Conservation (phyloP, 106 monocot genomes). For the Allium sativum region DNA sequence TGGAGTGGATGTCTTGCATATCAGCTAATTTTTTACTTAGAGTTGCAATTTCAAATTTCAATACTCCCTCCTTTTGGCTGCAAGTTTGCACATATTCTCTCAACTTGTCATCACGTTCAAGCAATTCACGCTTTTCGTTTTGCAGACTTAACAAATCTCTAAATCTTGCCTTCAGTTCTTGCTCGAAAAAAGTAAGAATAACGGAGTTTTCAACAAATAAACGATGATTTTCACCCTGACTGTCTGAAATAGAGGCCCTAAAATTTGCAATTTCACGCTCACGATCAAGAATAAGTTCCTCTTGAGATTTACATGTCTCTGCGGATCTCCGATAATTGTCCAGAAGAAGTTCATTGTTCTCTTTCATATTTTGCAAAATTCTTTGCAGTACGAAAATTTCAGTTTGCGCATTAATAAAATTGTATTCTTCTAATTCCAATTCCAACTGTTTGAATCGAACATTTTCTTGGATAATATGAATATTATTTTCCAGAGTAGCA, state of each 20-base stretch:
- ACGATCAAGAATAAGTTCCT: constrained; percentile 33
- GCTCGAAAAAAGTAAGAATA: constrained; percentile 37
- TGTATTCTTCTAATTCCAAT: constrained; percentile 31
- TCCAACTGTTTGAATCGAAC: constrained; percentile 22
- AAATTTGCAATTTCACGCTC: constrained; percentile 35
- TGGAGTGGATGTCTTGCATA: constrained; percentile 14
- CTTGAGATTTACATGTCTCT: constrained; percentile 5
- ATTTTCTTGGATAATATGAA: constrained; percentile 31
- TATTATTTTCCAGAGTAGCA: constrained; percentile 14
- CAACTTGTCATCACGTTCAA: constrained; percentile 22
- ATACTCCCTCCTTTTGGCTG: constrained; percentile 21
- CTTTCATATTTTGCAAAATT: constrained; percentile 42
- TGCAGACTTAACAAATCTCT: constrained; percentile 32
- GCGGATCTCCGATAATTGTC: constrained; percentile 15
- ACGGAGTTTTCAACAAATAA: constrained; percentile 50
- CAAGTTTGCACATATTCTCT: constrained; percentile 17
- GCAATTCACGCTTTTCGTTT: constrained; percentile 22
- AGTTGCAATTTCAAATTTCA: constrained; percentile 32
- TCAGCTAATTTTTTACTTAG: constrained; percentile 19
- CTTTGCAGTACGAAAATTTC: constrained; percentile 43
- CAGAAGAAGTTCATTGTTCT: constrained; percentile 20
- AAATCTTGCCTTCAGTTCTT: constrained; percentile 18
- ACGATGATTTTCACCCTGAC: constrained; percentile 29
- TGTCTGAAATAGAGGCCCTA: constrained; percentile 24
- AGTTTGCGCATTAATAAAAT: constrained; percentile 29